Conservation (phyloP, 768 basidiomycete species). For the Pisolithus microcarpus region DNA sequence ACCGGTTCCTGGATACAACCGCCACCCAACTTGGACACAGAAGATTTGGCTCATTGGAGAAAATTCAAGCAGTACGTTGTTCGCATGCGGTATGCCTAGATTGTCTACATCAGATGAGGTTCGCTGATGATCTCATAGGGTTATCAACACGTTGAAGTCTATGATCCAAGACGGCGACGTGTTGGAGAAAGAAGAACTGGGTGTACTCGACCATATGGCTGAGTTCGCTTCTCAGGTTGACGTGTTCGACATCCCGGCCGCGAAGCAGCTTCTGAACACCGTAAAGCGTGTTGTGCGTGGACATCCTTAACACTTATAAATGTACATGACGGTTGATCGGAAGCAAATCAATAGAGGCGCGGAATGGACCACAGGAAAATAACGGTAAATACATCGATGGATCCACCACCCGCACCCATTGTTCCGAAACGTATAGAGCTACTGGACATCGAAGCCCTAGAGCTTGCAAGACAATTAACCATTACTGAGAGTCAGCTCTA, state of each 20-base stretch:
- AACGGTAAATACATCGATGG: conserved; percentile 27
- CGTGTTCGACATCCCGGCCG: conserved; percentile 34
- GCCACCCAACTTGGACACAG: conserved; percentile 36
- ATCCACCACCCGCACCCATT: conserved; percentile 46
- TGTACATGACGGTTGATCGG: neutral
- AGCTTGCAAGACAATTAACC: conserved; percentile 62
- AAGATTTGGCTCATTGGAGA: conserved; percentile 49
- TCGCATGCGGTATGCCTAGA: conserved; percentile 43
- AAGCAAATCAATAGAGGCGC: conserved; percentile 11
- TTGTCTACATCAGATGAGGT: neutral
- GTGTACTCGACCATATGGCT: conserved; percentile 46
- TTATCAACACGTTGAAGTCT: conserved; percentile 57
- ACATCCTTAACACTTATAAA: neutral
- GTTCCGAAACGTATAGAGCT: conserved; percentile 43
- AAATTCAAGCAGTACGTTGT: conserved; percentile 52
- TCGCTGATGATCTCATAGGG: conserved; percentile 27
- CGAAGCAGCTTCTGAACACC: conserved; percentile 41
- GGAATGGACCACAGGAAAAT: conserved; percentile 30
- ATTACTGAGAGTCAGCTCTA: conserved; percentile 56
- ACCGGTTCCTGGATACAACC: conserved; percentile 52
- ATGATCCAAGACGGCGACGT: conserved; percentile 52
- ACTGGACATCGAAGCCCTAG: conserved; percentile 54
- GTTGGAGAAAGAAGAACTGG: conserved; percentile 47
- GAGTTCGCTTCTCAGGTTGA: conserved; percentile 43
- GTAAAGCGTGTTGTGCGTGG: conserved; percentile 46